Conservation (phyloP, 2,329 filamentous ascomycete genomes). For the Apiospora sp. region DNA sequence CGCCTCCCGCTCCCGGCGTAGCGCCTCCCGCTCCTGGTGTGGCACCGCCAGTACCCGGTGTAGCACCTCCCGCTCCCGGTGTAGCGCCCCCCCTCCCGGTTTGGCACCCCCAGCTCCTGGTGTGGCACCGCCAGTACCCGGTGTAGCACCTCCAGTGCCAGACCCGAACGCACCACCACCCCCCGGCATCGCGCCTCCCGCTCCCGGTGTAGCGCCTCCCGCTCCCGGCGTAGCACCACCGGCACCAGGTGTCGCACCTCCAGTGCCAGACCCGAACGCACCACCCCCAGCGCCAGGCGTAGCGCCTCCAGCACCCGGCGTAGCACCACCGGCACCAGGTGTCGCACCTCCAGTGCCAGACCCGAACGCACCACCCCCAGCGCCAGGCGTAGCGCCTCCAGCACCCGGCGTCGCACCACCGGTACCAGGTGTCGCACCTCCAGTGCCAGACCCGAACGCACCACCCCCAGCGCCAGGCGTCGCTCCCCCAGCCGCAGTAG, state of each 20-base stretch:
- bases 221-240: background rate
- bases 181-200: background rate
- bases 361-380: no score
- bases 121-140: background rate
- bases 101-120: no score
- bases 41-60: background rate
- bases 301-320: background rate
- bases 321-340: background rate
- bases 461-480: background rate
- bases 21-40: no score
- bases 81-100: no score
- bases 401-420: background rate
- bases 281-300: no score
- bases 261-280: no score
- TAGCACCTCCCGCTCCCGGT: background rate
- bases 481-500: background rate
- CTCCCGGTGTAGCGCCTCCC: background rate
- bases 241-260: background rate
- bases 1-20: background rate
- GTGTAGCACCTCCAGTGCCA: background rate
- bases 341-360: background rate
- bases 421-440: background rate
- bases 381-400: background rate
- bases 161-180: no score
- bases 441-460: background rate